Conservation (phyloP, 1,284 basidiomycete species). For the Boletellus deceptivus region DNA sequence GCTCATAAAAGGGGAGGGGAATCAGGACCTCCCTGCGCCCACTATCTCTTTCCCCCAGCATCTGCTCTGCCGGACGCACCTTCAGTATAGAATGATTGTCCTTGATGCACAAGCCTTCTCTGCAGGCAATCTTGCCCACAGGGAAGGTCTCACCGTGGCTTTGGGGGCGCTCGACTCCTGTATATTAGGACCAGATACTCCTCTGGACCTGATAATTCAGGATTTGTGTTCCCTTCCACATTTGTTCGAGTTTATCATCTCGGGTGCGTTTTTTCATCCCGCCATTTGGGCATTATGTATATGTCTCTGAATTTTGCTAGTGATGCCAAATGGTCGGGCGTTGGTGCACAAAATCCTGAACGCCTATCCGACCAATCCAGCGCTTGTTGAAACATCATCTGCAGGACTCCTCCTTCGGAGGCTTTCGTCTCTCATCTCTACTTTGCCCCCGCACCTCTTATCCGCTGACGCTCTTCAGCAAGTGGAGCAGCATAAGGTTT, state of each 20-base stretch:
- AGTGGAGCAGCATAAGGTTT: conserved; percentile 18
- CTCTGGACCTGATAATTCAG: conserved; percentile 28
- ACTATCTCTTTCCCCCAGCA: background rate
- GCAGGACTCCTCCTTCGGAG: background rate
- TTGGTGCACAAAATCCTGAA: conserved; percentile 21
- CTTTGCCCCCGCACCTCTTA: conserved; percentile 18
- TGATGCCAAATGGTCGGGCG: conserved; percentile 6
- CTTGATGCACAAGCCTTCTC: conserved; percentile 17
- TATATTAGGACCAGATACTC: conserved; percentile 23
- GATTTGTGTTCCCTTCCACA: conserved; percentile 25
- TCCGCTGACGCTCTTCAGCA: conserved; percentile 7
- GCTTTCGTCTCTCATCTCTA: conserved; percentile 17
- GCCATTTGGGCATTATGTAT: background rate
- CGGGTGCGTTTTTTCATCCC: conserved; percentile 14
- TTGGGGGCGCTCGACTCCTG: conserved; percentile 24
- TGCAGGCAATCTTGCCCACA: conserved; percentile 10
- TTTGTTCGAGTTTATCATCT: conserved; percentile 30
- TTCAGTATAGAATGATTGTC: conserved; percentile 1
- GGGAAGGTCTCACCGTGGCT: conserved; percentile 2
- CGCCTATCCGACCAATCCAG: conserved; percentile 20
- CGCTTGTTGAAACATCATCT: conserved; percentile 11
- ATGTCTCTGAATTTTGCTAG: conserved; percentile 10
- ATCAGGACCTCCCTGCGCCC: background rate
- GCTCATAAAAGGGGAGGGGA: no score
- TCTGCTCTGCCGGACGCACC: background rate